These are phyloP conservation scores for Sporothrix euskadiensis DNA, from an alignment of 2,329 filamentous ascomycete species.

Conservation along the genomic window DNA sequence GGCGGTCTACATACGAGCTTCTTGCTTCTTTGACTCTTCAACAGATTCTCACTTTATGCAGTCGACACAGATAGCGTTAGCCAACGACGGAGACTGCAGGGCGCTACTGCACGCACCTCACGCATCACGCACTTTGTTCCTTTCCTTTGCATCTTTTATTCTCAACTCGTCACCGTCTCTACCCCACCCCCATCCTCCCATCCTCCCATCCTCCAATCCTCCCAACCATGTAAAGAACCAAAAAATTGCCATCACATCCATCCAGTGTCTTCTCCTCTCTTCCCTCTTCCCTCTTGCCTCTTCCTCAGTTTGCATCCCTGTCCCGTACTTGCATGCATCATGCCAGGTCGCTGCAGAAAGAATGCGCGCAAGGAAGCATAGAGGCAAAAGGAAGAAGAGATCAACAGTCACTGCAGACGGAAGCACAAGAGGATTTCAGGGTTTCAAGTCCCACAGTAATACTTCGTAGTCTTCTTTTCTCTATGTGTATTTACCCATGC, in stretches of 20 bases:
- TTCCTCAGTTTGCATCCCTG: not conserved
- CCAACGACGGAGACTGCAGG: not conserved
- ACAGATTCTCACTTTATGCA: not conserved
- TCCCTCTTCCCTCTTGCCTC: too few relatives aligned
- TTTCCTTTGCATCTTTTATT: not conserved
- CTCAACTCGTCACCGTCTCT: not conserved
- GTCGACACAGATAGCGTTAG: not conserved
- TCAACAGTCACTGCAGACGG: not conserved
- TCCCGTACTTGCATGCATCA: not conserved
- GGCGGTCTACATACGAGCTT: not conserved
- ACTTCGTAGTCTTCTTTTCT: not conserved
- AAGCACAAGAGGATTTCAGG: not conserved
- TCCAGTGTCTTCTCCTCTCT: not conserved
- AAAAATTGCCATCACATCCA: not conserved
- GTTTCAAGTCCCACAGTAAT: not conserved
- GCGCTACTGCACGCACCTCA: slow-evolving; percentile 7
- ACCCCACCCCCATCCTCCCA: not conserved
- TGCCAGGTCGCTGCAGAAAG: not conserved
- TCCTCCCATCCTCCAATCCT: not conserved
- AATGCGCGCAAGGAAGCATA: not conserved
- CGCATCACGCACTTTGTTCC: not conserved
- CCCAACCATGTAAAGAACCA: not conserved
- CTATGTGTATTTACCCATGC: too few relatives aligned
- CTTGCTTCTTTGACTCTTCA: not conserved
- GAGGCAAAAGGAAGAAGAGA: not conserved